phyloP scores from a whole-genome alignment of 1,284 basidiomycete genomes.

The Irpex sp. region DNA sequence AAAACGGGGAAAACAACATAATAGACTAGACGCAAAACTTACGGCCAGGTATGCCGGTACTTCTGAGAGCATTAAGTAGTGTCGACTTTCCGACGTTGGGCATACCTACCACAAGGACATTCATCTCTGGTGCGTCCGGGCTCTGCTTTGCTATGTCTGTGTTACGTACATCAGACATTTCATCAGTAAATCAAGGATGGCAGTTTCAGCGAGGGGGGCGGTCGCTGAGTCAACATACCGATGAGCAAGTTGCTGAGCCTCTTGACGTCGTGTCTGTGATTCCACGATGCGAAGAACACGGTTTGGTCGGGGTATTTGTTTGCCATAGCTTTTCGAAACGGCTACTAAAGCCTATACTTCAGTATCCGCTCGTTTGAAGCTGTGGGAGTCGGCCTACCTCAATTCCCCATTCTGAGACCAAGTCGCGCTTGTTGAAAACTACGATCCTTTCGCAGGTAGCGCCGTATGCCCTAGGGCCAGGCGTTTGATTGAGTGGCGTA shows the following conservation, averaged over 20 bases:
- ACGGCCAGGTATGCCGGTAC: constrained; percentile 87
- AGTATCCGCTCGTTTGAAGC: constrained; percentile 2
- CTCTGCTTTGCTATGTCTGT: constrained; percentile 68
- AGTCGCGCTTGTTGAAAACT: constrained; percentile 91
- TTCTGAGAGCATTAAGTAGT: constrained; percentile 87
- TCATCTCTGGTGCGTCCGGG: constrained; percentile 69
- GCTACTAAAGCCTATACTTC: constrained; percentile 36
- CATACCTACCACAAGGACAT: constrained; percentile 94
- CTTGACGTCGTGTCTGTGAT: constrained; percentile 59
- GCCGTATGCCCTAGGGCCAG: constrained; percentile 11
- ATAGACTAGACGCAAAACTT: constrained; percentile 16
- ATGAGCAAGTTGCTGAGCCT: constrained; percentile 62
- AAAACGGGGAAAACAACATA: neutral
- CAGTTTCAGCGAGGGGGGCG: neutral
- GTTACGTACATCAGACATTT: neutral
- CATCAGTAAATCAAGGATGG: neutral
- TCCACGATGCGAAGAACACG: constrained; percentile 69
- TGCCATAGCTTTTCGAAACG: constrained; percentile 67
- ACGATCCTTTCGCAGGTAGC: constrained; percentile 79
- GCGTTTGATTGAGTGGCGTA: neutral
- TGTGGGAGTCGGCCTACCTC: constrained; percentile 49
- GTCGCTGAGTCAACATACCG: constrained; percentile 49
- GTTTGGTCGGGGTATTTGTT: constrained; percentile 64
- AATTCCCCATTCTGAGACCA: constrained; percentile 83
- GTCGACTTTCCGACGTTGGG: constrained; percentile 99